Base-by-base conservation (phyloP, 108 stramenopile species). In the Aurantiochytrium sp. region DNA sequence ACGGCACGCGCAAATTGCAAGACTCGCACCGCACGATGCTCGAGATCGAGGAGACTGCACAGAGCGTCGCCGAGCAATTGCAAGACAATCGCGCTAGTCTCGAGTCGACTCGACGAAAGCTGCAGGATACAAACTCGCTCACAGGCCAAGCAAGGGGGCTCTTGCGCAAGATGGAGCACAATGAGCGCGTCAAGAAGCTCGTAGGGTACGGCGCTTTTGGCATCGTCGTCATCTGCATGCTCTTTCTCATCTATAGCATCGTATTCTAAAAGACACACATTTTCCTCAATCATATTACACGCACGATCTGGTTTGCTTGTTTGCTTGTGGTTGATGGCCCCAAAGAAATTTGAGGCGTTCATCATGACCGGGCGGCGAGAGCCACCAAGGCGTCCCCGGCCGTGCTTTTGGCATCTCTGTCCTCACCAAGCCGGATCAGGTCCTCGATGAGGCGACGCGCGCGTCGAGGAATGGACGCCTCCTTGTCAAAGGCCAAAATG, bases 41-140 rank as follows among this genome's bases (percentile, higher is more conserved):
- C 49, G 76, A 83, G 3, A 83, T 83, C 51, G 76, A 83, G 76
- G 76, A 83, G 28, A 83, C 76, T 12, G 76, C 76, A 83, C 49
- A 47, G 23, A 53, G 76, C 23, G 76, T 83, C 16, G 45, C 76
- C 19, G 76, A 83, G 28, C 76, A 83, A 45, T 45, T 83, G 49
- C 51, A 47, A 45, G 49, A 83, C 23, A 83, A 83, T 28, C 76
- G 76, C 28, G 76, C 76, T 0, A 83, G 23, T 21, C 45, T 83
- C 45, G 51, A 53, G 76, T 53, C 49, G 43, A 83, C 76, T 14
- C 45, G 51, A 23, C 76, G 76, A 47, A 83, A 83, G 51, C 76
- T 83, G 18, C 49, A 83, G 19, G 76, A 83, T 6, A 83, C 76
- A 47, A 83, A 83, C 51, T 83, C 76, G 12, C 51, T 83, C 3